These are phyloP conservation scores for Psidium friedrichsthalianum DNA, from an alignment of 345 rosid species.

Conservation along the genomic window DNA sequence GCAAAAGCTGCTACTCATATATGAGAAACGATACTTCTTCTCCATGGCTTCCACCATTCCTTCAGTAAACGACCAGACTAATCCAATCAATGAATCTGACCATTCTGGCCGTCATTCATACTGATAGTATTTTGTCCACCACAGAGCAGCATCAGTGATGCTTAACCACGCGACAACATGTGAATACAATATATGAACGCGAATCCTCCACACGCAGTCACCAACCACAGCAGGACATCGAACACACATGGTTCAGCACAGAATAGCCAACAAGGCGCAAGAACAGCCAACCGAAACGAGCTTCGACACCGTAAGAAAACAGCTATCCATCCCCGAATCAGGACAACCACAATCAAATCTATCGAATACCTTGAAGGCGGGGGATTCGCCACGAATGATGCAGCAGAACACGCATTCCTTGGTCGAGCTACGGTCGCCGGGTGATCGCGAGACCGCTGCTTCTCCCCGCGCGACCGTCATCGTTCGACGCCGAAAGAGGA, in stretches of 20 bases:
- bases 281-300: not conserved
- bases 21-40: not conserved
- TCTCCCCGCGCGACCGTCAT: not conserved
- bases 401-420: conserved; percentile 76
- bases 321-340: not conserved
- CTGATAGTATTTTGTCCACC: not conserved
- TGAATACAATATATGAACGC: not conserved
- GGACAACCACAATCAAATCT: not conserved
- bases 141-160: not conserved
- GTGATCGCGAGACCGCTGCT: not conserved
- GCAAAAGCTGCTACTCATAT: not conserved
- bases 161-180: not conserved
- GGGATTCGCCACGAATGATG: conserved; percentile 67
- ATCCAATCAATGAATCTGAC: not conserved
- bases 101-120: rapidly evolving
- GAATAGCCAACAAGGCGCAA: too few species aligned
- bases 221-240: not conserved
- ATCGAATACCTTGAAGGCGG: conserved; percentile 48
- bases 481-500: conserved; percentile 12
- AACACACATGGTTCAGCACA: not conserved
- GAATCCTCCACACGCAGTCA: not conserved
- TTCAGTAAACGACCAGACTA: not conserved
- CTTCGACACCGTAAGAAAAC: not conserved
- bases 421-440: not conserved
- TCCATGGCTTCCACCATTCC: not conserved